A percentile compares a stretch with the other conserved stretches of the same genome.
These are phyloP conservation scores for Globisporangium radiosum DNA, from an alignment of 352 stramenopile genomes.

Conservation along the genomic window DNA sequence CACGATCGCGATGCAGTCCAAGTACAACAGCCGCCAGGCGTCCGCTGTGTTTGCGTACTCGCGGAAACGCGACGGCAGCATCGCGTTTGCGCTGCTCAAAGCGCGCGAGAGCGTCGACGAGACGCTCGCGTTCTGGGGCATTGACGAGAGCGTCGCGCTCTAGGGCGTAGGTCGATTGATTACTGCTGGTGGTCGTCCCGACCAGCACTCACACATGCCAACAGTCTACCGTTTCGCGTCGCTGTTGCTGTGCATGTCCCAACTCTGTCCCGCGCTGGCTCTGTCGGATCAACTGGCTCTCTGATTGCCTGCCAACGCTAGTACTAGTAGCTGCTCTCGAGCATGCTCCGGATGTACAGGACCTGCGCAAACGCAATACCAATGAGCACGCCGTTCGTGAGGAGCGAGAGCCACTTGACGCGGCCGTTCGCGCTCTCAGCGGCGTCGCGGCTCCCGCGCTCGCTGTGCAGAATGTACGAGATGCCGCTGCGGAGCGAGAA, in stretches of 20 bases:
- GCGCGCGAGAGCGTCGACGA: slow-evolving; percentile 61
- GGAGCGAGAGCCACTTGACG: slow-evolving; percentile 79
- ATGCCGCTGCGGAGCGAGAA: slow-evolving; percentile 75
- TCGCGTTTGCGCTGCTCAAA: slow-evolving; percentile 60
- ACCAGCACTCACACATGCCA: too few relatives aligned
- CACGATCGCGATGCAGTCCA: slow-evolving; percentile 84
- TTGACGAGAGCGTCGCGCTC: slow-evolving; percentile 37
- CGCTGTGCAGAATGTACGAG: slow-evolving; percentile 73
- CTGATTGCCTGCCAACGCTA: slow-evolving; percentile 1
- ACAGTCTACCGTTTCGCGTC: too few relatives aligned
- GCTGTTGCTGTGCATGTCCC: too few relatives aligned
- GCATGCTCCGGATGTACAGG: slow-evolving; percentile 78
- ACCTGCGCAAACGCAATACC: slow-evolving; percentile 75
- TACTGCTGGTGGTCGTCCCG: not conserved
- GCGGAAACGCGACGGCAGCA: slow-evolving; percentile 2
- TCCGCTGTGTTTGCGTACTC: slow-evolving; percentile 63
- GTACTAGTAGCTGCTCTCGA: slow-evolving; percentile 65
- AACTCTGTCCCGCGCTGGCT: too few relatives aligned
- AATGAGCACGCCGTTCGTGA: slow-evolving; percentile 74
- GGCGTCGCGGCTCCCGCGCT: slow-evolving; percentile 67
- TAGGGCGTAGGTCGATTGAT: not conserved
- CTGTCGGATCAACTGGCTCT: too few relatives aligned
- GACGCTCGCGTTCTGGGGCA: slow-evolving; percentile 62
- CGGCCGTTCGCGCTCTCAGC: slow-evolving; percentile 71
- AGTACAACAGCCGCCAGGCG: slow-evolving; percentile 83